Conservation (phyloP, 129 eudicot genomes). For the Deinandra increscens region DNA sequence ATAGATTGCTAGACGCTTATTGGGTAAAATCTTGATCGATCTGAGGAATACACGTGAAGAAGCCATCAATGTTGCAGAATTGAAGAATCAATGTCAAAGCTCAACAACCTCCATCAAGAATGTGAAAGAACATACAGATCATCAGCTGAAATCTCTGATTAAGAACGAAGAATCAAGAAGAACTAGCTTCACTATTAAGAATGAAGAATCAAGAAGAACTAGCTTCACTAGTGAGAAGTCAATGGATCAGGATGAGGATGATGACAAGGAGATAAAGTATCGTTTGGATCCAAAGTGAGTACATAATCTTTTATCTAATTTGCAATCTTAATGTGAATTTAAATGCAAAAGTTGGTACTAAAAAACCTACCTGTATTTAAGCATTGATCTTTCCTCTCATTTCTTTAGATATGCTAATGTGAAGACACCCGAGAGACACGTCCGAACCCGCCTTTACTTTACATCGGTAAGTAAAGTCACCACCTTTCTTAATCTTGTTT, state of each 20-base stretch:
- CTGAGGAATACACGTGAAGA: slow-evolving; percentile 95
- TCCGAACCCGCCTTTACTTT: slow-evolving; percentile 94
- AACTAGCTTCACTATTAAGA: slow-evolving; percentile 72
- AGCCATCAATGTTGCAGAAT: slow-evolving; percentile 86
- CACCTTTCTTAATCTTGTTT: background rate
- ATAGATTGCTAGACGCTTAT: slow-evolving; percentile 91
- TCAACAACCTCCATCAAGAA: slow-evolving; percentile 29
- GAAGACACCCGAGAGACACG: slow-evolving; percentile 93
- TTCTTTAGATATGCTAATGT: slow-evolving; percentile 87
- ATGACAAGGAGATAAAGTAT: slow-evolving; percentile 86
- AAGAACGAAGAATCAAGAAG: slow-evolving; percentile 58
- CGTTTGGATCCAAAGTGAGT: slow-evolving; percentile 96
- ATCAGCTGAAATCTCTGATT: slow-evolving; percentile 42
- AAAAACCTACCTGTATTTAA: background rate
- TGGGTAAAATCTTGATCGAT: slow-evolving; percentile 93
- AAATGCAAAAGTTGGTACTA: background rate
- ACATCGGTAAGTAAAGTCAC: slow-evolving; percentile 65
- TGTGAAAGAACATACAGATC: slow-evolving; percentile 59
- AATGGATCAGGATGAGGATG: slow-evolving; percentile 88
- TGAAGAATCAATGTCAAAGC: slow-evolving; percentile 64
- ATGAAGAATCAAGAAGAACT: slow-evolving; percentile 57
- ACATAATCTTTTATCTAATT: slow-evolving; percentile 5
- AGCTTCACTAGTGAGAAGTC: slow-evolving; percentile 79
- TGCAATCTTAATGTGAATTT: slow-evolving; percentile 8
- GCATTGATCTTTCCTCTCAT: slow-evolving; percentile 12